Evolutionary conservation across 1,139 yeast species (phyloP), one percentile per base, ranked within the genome.

Genomic region (Geotrichum restrictum): DNA sequence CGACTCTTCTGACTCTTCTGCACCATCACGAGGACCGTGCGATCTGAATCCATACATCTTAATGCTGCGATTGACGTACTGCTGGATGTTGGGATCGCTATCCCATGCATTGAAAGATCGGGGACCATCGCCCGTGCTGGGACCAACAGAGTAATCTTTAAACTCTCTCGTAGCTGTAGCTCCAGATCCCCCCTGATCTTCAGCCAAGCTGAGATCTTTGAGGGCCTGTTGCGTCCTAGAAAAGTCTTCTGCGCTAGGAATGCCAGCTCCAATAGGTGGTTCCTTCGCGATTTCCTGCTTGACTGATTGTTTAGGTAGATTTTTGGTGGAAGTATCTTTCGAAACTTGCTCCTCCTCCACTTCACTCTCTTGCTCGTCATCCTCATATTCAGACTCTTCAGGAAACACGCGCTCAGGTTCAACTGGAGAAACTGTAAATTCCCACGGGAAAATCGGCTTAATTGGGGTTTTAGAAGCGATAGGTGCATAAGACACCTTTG

Each of bases 351-450:
- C 46, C 29, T 46, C 49, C 32, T 49, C 45, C 8, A 48, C 24
- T 24, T 57, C 55, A 10, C 46, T 42, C 16, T 45, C 38, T 7
- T 44, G 41, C 14, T 36, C 32, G 7, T 43, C 51, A 21, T 32
- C 48, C 8, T 43, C 40, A 24, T 49, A 19, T 14, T 29, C 46
- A 19, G 31, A 46, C 16, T 59, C 62, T 29, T 55, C 62, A 2
- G 62, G 60, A 46, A 58, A 58, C 14, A 56, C 54, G 1, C 60
- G 52, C 45, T 58, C 60, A n/a, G 53, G 48, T 16, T 19, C 33
- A 16, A 49, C 41, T 2, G 27, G 22, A 6, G 37, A 19, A 2
- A 31, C 8, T 1, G 32, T 18, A 39, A 34, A 43, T 43, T 55
- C 57, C 57, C 57, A 55, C 5, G 57, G 57, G 32, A 55, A 55